These are phyloP conservation scores for Lasiodiplodia sp. DNA, from an alignment of 2,329 filamentous ascomycete species.

Conservation along the genomic window DNA sequence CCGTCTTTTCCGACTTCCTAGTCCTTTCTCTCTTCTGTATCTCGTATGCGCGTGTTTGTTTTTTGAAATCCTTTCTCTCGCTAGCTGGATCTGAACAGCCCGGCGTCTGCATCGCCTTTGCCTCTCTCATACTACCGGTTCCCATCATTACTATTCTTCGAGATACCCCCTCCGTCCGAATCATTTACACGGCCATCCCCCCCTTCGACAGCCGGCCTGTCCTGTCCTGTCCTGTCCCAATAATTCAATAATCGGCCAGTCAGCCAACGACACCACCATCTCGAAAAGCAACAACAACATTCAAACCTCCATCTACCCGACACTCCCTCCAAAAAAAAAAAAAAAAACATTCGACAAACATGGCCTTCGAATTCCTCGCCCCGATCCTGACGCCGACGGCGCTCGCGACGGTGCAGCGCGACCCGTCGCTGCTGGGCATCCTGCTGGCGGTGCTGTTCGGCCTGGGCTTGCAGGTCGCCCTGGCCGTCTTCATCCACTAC, in stretches of 20 bases:
- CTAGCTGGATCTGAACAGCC: background rate
- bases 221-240: background rate
- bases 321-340: background rate
- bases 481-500: conserved; percentile 29
- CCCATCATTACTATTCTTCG: background rate
- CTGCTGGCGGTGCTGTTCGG: conserved; percentile 28
- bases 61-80: background rate
- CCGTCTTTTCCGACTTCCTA: background rate
- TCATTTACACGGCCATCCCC: background rate
- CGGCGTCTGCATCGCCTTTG: background rate
- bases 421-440: conserved; percentile 32
- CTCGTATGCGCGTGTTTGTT: background rate
- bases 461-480: conserved; percentile 2
- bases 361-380: conserved; percentile 33
- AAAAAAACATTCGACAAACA: conserved; percentile 1
- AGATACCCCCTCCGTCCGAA: too few relatives aligned
- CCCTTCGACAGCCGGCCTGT: conserved; percentile 16
- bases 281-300: background rate
- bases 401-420: conserved; percentile 32
- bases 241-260: conserved; percentile 2
- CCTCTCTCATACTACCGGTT: background rate
- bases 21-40: background rate
- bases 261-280: too few relatives aligned
- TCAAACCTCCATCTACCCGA: background rate
- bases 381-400: conserved; percentile 33